Conservation (phyloP, 2,329 filamentous ascomycete genomes). For the Penicillium decumbens region DNA sequence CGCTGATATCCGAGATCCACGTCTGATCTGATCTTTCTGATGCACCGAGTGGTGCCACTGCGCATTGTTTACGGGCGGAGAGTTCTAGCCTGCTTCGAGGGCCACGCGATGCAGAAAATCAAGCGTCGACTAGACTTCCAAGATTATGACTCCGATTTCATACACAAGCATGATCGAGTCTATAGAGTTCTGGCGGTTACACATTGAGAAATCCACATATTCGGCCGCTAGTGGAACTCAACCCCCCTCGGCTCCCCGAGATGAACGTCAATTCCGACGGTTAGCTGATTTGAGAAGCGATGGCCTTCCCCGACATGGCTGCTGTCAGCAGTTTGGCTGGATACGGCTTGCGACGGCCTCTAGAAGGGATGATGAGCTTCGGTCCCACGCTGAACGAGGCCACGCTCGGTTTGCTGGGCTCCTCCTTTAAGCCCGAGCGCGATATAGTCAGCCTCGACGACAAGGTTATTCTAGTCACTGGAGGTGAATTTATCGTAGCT, state of each 20-base stretch:
- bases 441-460: constrained; percentile 46
- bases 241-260: not conserved
- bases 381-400: constrained; percentile 36
- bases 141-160: not conserved
- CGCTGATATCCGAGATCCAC: not conserved
- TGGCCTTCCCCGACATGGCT: constrained; percentile 16
- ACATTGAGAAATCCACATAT: not conserved
- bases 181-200: not conserved
- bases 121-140: not conserved
- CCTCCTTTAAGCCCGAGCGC: constrained; percentile 40
- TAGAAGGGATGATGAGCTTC: constrained; percentile 29
- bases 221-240: constrained; percentile 1
- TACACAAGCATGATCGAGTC: not conserved
- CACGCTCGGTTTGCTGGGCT: constrained; percentile 32
- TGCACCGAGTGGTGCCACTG: not conserved
- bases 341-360: constrained; percentile 27
- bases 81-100: not conserved
- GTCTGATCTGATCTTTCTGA: not conserved
- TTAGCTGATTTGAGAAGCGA: not conserved
- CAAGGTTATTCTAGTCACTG: constrained; percentile 51
- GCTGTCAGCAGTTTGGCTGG: constrained; percentile 15
- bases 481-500: constrained; percentile 34
- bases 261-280: not conserved
- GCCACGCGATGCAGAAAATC: not conserved
- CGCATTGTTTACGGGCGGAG: not conserved